These are phyloP conservation scores for Pseudocercospora fuligena DNA, from an alignment of 2,329 filamentous ascomycete genomes.

Conservation along the genomic window DNA sequence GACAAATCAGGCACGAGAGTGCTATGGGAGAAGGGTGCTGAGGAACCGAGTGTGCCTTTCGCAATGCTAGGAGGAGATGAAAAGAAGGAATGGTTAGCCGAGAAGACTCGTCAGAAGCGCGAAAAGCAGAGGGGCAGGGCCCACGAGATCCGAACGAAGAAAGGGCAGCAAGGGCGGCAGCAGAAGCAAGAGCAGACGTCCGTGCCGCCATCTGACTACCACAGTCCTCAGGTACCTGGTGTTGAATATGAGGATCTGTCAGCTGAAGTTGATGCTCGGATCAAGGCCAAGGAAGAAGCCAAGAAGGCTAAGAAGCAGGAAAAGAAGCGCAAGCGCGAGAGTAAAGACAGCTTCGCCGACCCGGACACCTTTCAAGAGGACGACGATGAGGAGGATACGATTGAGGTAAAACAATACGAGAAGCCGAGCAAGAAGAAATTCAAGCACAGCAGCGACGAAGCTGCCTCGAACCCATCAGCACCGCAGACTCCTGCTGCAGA, in stretches of 20 bases:
- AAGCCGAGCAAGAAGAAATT: constrained; percentile 8
- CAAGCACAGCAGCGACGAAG: constrained; percentile 4
- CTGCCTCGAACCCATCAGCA: neutral
- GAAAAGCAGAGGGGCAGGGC: constrained; percentile 18
- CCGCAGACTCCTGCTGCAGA: neutral
- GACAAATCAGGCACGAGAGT: constrained; percentile 17
- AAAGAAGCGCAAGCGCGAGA: constrained; percentile 45
- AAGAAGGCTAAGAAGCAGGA: constrained; percentile 31
- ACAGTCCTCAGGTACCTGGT: constrained; percentile 9
- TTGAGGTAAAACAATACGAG: neutral
- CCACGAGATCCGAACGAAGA: neutral
- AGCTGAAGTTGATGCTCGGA: constrained; percentile 38
- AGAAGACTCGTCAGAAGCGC: constrained; percentile 11
- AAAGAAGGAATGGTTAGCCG: constrained; percentile 15
- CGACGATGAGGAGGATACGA: constrained; percentile 51
- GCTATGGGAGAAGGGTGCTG: constrained; percentile 13
- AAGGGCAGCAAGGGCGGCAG: neutral
- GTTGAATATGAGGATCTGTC: constrained; percentile 39
- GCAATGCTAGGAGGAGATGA: constrained; percentile 4
- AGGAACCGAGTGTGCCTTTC: constrained; percentile 4
- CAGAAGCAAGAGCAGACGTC: neutral
- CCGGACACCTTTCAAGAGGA: constrained; percentile 20
- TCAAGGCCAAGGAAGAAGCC: constrained; percentile 36
- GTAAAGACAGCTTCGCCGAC: constrained; percentile 32
- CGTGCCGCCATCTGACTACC: neutral